Evolutionary conservation across 2,329 filamentous ascomycete genomes (phyloP).

Genomic region (Calonectria pseudoturangicola): DNA sequence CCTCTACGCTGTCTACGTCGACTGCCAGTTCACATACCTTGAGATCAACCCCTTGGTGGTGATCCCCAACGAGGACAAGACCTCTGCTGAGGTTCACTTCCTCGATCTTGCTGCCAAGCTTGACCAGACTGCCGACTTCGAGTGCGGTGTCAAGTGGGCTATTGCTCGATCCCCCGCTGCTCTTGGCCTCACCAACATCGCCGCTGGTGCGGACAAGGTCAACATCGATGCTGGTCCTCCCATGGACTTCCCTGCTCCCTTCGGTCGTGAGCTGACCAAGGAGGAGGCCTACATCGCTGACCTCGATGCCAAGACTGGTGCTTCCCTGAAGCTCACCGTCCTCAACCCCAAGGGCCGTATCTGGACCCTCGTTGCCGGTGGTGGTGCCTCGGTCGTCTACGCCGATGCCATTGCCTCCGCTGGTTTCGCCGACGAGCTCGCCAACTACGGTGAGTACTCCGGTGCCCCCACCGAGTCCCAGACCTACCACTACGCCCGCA

Average conservation of each 20-base stretch:
- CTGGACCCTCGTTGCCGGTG: slow-evolving; percentile 99
- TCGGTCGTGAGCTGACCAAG: slow-evolving; percentile 98
- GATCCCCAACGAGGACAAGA: slow-evolving; percentile 93
- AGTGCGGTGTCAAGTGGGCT: slow-evolving; percentile 99
- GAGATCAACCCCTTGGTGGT: slow-evolving; percentile 99
- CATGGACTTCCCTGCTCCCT: slow-evolving; percentile 99
- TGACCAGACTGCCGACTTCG: slow-evolving; percentile 99
- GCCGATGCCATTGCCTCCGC: slow-evolving; percentile 98
- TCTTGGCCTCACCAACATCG: slow-evolving; percentile 85
- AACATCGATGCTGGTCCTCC: slow-evolving; percentile 97
- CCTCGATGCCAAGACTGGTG: slow-evolving; percentile 99
- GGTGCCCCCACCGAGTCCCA: slow-evolving; percentile 99
- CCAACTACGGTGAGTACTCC: slow-evolving; percentile 99
- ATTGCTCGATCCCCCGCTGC: slow-evolving; percentile 93
- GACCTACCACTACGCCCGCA: slow-evolving; percentile 99
- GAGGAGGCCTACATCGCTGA: slow-evolving; percentile 99
- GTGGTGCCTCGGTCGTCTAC: slow-evolving; percentile 99
- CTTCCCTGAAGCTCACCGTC: slow-evolving; percentile 97
- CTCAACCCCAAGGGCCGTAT: slow-evolving; percentile 93
- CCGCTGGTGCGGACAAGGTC: slow-evolving; percentile 82
- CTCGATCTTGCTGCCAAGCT: slow-evolving; percentile 98
- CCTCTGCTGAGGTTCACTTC: slow-evolving; percentile 97
- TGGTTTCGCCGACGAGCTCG: slow-evolving; percentile 95
- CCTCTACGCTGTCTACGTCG: slow-evolving; percentile 98
- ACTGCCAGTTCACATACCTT: slow-evolving; percentile 99